These are phyloP conservation scores for Microsporum canis DNA, from an alignment of 2,329 filamentous ascomycete genomes.

Conservation along the genomic window DNA sequence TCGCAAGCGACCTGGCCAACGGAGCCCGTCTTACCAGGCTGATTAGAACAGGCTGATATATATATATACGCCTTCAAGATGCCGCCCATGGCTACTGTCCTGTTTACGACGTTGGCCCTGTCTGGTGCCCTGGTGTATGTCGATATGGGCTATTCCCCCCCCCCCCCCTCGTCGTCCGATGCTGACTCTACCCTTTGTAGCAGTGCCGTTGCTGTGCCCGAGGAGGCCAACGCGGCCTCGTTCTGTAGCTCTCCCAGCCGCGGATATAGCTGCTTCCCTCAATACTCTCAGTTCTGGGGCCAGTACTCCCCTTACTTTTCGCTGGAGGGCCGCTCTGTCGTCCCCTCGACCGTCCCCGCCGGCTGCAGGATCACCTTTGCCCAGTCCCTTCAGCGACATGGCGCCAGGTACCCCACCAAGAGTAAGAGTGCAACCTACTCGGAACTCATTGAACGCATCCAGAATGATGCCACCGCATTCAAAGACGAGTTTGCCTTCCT, in stretches of 20 bases:
- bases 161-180: not conserved
- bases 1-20: too few relatives aligned
- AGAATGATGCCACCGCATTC: slow-evolving; percentile 46
- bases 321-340: slow-evolving; percentile 49
- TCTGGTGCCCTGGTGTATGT: not conserved
- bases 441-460: slow-evolving; percentile 53
- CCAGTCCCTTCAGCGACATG: slow-evolving; percentile 72
- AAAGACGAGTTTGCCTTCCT: slow-evolving; percentile 58
- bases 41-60: not conserved
- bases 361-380: slow-evolving; percentile 69
- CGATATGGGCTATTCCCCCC: not conserved
- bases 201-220: not conserved
- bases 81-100: not conserved
- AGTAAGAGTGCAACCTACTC: slow-evolving; percentile 56
- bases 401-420: slow-evolving; percentile 66
- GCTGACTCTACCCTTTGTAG: not conserved
- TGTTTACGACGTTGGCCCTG: not conserved
- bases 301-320: slow-evolving; percentile 81
- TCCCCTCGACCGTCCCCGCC: slow-evolving; percentile 49
- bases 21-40: too few relatives aligned
- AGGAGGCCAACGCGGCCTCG: not conserved
- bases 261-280: slow-evolving; percentile 9
- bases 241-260: slow-evolving; percentile 2
- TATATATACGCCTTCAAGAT: not conserved
- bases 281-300: slow-evolving; percentile 61